Base-by-base conservation (phyloP, 306 rosid species). In the Albizia julibrissin region DNA sequence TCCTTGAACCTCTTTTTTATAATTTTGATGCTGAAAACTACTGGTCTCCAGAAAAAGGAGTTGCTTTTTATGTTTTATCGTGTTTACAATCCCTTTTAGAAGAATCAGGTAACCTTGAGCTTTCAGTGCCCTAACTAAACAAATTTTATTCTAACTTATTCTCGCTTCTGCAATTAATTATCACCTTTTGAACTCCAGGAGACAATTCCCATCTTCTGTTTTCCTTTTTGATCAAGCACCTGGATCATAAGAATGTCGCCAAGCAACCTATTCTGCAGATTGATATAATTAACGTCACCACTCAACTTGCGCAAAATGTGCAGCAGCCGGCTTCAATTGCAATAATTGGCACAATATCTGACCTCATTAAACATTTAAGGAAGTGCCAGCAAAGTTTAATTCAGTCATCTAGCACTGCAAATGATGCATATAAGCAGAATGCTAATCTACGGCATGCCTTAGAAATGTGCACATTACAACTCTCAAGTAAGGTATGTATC, bases 1-100 rank as follows among this genome's bases (percentile, higher is more conserved):
- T 93, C 75, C 89, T 95, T 79, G 99, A 95, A 84, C 98, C 98
- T 47, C 91, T 95, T 89, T 91, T 95, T 79, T 94, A 91, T 84
- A 77, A 84, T 85, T 93, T 93, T 85, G 97, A 95, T 86, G 72
- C 81, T 69, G 90, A 88, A 83, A 89, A 92, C 77, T 90, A 93
- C 59, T 95, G 98, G 99, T 89, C 94, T 80, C 82, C 87, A 69
- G 97, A 89, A 71, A 92, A 91, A 59, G 93, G 92, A 77, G 89
- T 91, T 24, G 96, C 98, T 44, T 81, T 29, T 88, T 74, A 84
- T 61, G 88, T 92, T 82, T 90, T 95, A 87, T 79, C 79, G 84
- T 91, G 92, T 88, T 69, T 93, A 75, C 96, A 91, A 86, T 87
- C 92, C 64, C 90, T 93, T 82, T 80, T 95, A 85, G 88, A 81